These are phyloP conservation scores for Mytilinidion resinicola DNA, from an alignment of 495 filamentous ascomycete genomes.

Conservation along the genomic window DNA sequence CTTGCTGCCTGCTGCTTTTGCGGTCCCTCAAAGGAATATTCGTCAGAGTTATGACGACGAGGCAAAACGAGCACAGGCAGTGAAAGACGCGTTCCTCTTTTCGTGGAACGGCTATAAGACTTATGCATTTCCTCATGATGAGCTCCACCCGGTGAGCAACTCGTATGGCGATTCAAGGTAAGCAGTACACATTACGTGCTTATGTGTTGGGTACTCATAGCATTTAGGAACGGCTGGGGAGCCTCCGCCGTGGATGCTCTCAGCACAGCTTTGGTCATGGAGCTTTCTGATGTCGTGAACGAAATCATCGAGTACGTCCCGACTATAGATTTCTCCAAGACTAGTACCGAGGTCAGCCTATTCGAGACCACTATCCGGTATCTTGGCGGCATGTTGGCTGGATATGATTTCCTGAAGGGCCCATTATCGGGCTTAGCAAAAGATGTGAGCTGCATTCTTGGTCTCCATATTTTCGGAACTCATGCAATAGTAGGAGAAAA, in stretches of 20 bases:
- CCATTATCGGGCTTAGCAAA: slow-evolving; percentile 51
- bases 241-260: slow-evolving; percentile 79
- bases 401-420: slow-evolving; percentile 72
- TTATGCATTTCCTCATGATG: slow-evolving; percentile 76
- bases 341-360: slow-evolving; percentile 56
- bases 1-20: background rate
- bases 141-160: slow-evolving; percentile 63
- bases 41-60: background rate
- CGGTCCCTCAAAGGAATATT: background rate
- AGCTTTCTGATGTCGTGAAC: slow-evolving; percentile 56
- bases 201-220: background rate
- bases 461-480: slow-evolving; percentile 3
- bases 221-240: slow-evolving; percentile 73
- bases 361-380: slow-evolving; percentile 93
- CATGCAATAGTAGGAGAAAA: slow-evolving; percentile 32
- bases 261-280: slow-evolving; percentile 75
- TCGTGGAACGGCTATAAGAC: slow-evolving; percentile 77
- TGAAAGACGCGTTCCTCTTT: slow-evolving; percentile 68
- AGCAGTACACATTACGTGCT: slow-evolving; percentile 14
- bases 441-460: slow-evolving; percentile 19
- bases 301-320: slow-evolving; percentile 64
- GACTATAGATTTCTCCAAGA: slow-evolving; percentile 60
- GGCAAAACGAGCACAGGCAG: slow-evolving; percentile 50
- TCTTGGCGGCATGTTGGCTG: slow-evolving; percentile 71
- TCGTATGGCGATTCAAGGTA: slow-evolving; percentile 63